phyloP scores from a whole-genome alignment of 2,329 filamentous ascomycete species.

The Diaporthe citriasiana region DNA sequence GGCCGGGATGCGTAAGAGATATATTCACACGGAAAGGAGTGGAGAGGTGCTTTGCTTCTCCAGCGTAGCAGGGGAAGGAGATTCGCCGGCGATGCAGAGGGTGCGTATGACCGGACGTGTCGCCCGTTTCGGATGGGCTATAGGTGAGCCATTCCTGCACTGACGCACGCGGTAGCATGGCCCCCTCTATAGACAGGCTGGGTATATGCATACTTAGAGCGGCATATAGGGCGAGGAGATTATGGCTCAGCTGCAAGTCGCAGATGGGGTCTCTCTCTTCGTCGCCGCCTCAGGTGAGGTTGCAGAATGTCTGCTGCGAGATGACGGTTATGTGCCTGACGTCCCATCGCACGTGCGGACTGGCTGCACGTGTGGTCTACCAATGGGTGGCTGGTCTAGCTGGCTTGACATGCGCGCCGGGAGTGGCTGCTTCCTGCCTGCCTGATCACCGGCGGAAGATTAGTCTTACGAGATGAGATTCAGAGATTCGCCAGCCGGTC shows the following conservation, averaged over 20 bases:
- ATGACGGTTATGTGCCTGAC: not conserved
- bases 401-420: not conserved
- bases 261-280: not conserved
- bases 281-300: not conserved
- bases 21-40: not conserved
- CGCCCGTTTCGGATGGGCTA: not conserved
- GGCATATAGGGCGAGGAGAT: not conserved
- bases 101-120: not conserved
- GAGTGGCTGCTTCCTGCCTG: slow-evolving; percentile 11
- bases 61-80: not conserved
- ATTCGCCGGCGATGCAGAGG: not conserved
- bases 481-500: slow-evolving; percentile 6
- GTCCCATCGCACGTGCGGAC: not conserved
- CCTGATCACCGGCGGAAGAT: not conserved
- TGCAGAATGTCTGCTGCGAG: not conserved
- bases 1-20: not conserved
- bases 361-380: no score
- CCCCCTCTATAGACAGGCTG: not conserved
- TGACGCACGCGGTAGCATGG: not conserved
- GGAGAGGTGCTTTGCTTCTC: not conserved
- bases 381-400: no score
- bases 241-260: not conserved
- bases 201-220: slow-evolving; percentile 4
- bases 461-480: no score
- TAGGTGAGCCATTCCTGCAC: not conserved